Evolutionary conservation across 2,329 filamentous ascomycete species (phyloP).

Genomic region (Cyphellophora attinorum): DNA sequence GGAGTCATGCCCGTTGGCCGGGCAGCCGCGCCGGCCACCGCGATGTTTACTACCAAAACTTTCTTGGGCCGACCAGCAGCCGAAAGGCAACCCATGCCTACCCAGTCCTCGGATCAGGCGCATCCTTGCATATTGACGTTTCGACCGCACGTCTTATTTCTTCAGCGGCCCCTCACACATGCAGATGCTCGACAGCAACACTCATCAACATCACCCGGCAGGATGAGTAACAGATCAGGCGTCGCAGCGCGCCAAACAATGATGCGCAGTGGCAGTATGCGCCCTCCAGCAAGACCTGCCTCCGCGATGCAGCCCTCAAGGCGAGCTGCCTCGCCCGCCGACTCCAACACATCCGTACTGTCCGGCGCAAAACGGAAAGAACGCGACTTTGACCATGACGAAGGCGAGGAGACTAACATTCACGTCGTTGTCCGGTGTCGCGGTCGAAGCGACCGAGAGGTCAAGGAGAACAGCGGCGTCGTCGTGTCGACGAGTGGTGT

Average conservation of each 20-base stretch:
- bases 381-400: slow-evolving; percentile 65
- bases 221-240: not conserved
- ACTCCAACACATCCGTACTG: slow-evolving; percentile 54
- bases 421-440: slow-evolving; percentile 93
- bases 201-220: slow-evolving; percentile 42
- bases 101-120: no score
- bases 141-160: no score
- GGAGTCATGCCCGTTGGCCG: no score
- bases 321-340: slow-evolving; percentile 58
- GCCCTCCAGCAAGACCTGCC: slow-evolving; percentile 41
- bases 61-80: no score
- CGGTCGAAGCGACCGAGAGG: slow-evolving; percentile 84
- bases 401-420: slow-evolving; percentile 83
- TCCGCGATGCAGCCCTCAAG: slow-evolving; percentile 31
- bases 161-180: no score
- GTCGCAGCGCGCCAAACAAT: slow-evolving; percentile 20
- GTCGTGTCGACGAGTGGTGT: slow-evolving; percentile 83
- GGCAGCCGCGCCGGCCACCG: no score
- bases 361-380: slow-evolving; percentile 73
- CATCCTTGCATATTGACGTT: no score
- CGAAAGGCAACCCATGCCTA: no score
- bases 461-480: slow-evolving; percentile 88
- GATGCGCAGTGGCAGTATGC: slow-evolving; percentile 40
- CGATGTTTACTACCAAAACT: no score
- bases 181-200: no score